A percentile compares a stretch with the other conserved stretches of the same genome.
Conservation (phyloP, 2,329 filamentous ascomycete species). For the Alternaria atra region DNA sequence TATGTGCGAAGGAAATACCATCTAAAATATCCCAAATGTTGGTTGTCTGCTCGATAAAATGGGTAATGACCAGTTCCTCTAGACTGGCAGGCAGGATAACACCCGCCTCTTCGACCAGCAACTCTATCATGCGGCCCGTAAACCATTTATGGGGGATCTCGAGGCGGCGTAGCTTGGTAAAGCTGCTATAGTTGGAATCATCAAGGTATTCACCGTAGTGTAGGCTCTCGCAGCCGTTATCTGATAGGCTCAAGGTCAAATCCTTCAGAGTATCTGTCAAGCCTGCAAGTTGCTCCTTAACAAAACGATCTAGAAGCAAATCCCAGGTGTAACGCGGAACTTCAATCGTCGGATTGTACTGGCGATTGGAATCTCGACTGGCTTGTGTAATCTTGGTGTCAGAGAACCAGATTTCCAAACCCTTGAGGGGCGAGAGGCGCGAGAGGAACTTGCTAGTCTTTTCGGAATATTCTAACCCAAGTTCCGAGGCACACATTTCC, state of each 20-base stretch:
- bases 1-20: not conserved
- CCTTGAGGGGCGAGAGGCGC: not conserved
- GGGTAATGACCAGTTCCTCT: not conserved
- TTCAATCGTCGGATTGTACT: not conserved
- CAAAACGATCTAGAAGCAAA: not conserved
- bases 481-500: not conserved
- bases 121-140: not conserved
- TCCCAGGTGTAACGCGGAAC: not conserved
- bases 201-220: not conserved
- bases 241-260: not conserved
- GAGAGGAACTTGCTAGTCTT: not conserved
- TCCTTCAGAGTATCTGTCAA: not conserved
- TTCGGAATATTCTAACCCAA: not conserved
- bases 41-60: not conserved
- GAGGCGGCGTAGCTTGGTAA: not conserved
- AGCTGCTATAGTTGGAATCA: not conserved
- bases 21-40: not conserved
- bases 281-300: not conserved
- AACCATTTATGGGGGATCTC: not conserved
- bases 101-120: not conserved
- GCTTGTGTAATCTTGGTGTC: not conserved
- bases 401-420: not conserved
- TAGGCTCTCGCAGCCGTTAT: not conserved
- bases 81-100: not conserved
- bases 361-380: not conserved